Base-by-base conservation (phyloP, 148 eudicot species). In the Dianthus caryophyllus region DNA sequence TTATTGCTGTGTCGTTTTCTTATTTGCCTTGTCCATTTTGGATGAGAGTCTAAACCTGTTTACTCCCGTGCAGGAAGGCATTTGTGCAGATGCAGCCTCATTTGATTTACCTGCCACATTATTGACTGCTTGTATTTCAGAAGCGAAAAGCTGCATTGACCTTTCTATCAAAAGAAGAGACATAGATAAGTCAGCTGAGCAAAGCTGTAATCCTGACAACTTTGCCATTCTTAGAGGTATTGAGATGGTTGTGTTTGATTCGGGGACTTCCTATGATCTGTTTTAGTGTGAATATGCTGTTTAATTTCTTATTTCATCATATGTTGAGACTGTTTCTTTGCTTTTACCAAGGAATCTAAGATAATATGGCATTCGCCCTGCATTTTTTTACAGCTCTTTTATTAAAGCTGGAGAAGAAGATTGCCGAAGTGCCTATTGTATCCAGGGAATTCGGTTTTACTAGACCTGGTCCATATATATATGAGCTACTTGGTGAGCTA, bases 151-250 rank as follows among this genome's bases (percentile, higher is more conserved):
- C 53, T 94, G 99, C 79, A 68, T 84, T 44, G 97, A 90, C 75
- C 85, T 94, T 68, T 85, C 90, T 39, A 67, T 88, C 38, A 72
- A 52, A 66, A 88, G 99, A 80, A 86, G 99, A 80, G 87, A 78
- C 66, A 24, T 52, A 43, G 79, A 90, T 31, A 78, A 71, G 27
- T 83, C 90, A 62, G 84, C 68, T 82, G 97, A 90, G 78, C 85
- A 80, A 73, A 80, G 81, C 31, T 75, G 78, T 73, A 85, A 86
- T 70, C 99, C 99, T 57, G 97, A 90, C 63, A 83, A 88, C 68
- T 94, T 88, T 80, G 96, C 99, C 59, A 86, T 94, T 82, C 99
- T 94, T 53, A 84, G 89, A 94, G 99, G 99, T 94, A 83, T 41
- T 41, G 12, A 63, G 66, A 24, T 25, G 20, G 30, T 8, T 33